Base-by-base conservation (phyloP, 2,329 filamentous ascomycete species). In the Trichoderma sp. region DNA sequence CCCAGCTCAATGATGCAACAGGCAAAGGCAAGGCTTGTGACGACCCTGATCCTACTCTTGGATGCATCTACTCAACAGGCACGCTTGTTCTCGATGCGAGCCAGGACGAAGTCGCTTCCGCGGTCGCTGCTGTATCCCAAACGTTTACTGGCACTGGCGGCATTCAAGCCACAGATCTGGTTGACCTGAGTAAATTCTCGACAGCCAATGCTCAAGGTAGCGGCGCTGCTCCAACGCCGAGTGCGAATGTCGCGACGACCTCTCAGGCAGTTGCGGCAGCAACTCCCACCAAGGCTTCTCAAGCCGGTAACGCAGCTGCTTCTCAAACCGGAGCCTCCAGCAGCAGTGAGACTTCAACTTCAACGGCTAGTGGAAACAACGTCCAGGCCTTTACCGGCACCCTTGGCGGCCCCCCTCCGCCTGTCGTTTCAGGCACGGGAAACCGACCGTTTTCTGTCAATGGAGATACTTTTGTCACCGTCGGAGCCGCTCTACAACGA, bases 381-480 rank as follows among this genome's bases (percentile, higher is more conserved):
- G 21, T 49, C 21, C 46, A 49, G 46, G 11, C 46, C 10, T 49
- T 49, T 16, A 49, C 46, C n/a, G 46, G 46, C 10, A 49, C 46
- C 21, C 46, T 49, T 49, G 46, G 46, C 8, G 46, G 46, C 21
- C 46, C 46, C 13, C n/a, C 46, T 24, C 46, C 46, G 46, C 46
- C 46, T 49, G 56, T 59, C 34, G 11, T 59, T 14, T 59, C 56
- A 8, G 56, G 56, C 21, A 59, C 56, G 3, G 72, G 76, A 11
- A 74, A 76, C 67, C 83, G 87, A 43, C 86, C 87, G 65, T 89
- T 89, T 77, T 72, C 77, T 32, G 85, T 88, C 69, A 85, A 86
- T 72, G 85, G 84, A 55, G 80, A 81, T 80, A 88, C 81, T 34
- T 90, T 91, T 75, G 83, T 84, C 52, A 85, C 85, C 76, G 75